Evolutionary conservation across 2,329 filamentous ascomycete species (phyloP).

Genomic region (Fusarium nelsonii): DNA sequence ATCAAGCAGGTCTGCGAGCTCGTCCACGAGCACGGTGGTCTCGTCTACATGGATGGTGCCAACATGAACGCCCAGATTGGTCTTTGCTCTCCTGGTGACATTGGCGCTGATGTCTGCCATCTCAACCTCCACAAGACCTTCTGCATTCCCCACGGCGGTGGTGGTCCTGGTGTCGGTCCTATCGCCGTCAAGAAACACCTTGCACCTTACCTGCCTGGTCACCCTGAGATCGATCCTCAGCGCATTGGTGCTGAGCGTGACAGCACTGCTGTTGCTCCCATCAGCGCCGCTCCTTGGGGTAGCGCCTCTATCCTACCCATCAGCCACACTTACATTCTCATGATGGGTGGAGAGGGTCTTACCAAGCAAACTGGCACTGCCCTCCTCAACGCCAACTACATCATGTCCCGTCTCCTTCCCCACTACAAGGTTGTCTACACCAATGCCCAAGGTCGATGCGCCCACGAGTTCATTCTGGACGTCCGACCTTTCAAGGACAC

Average conservation of each 20-base stretch:
- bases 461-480: constrained; percentile 97
- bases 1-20: constrained; percentile 87
- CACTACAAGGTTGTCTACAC: constrained; percentile 96
- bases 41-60: constrained; percentile 99
- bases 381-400: constrained; percentile 95
- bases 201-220: constrained; percentile 70
- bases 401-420: constrained; percentile 85
- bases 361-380: constrained; percentile 92
- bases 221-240: constrained; percentile 48
- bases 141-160: constrained; percentile 96
- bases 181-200: constrained; percentile 92
- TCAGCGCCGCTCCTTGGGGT: constrained; percentile 76
- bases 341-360: constrained; percentile 82
- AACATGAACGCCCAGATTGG: constrained; percentile 99
- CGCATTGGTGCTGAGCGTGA: constrained; percentile 59
- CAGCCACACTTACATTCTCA: constrained; percentile 93
- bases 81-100: constrained; percentile 92
- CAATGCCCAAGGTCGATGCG: constrained; percentile 88
- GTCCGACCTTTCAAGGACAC: constrained; percentile 85
- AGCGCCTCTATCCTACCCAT: constrained; percentile 94
- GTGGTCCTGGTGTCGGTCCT: constrained; percentile 92
- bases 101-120: constrained; percentile 98
- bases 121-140: constrained; percentile 99
- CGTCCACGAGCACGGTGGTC: constrained; percentile 88
- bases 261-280: constrained; percentile 59